Percentiles rank a stretch among this genome's conserved stretches.
Conservation (phyloP, 139 green algal species). For the Chara braunii region DNA sequence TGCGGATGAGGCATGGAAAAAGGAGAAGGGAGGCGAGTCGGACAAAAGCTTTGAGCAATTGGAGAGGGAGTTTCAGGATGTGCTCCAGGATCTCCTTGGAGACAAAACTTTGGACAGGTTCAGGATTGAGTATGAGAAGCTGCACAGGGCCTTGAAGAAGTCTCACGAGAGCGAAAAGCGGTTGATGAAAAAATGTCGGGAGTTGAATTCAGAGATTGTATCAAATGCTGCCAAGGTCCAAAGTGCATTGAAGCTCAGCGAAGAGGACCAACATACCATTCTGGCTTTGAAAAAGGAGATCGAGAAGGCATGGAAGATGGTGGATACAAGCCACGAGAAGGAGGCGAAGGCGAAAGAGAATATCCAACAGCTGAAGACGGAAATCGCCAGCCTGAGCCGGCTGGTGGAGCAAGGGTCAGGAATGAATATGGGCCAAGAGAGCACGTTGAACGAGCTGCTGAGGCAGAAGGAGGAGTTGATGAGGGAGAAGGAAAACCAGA, state of each 20-base stretch:
- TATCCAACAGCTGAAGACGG: conserved; percentile 67
- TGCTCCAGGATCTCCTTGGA: conserved; percentile 66
- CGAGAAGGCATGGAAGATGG: conserved; percentile 84
- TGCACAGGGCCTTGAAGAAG: conserved; percentile 73
- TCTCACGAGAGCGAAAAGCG: conserved; percentile 80
- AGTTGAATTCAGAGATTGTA: conserved; percentile 83
- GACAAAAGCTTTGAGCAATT: no score
- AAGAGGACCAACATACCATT: conserved; percentile 84
- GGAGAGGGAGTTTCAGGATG: no score
- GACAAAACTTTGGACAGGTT: conserved; percentile 72
- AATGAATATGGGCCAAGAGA: conserved; percentile 67
- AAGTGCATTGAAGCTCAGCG: conserved; percentile 76
- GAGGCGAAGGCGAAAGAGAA: conserved; percentile 76
- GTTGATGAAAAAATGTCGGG: conserved; percentile 73
- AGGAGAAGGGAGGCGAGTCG: no score
- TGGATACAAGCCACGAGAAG: conserved; percentile 79
- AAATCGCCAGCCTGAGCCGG: conserved; percentile 72
- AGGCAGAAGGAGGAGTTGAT: conserved; percentile 39
- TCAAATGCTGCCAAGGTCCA: conserved; percentile 79
- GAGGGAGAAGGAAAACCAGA: conserved; percentile 28
- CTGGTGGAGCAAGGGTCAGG: conserved; percentile 73
- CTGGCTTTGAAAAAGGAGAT: conserved; percentile 79
- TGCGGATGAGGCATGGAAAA: neutral
- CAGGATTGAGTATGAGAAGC: conserved; percentile 80
- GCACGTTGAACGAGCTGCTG: conserved; percentile 49